Percentiles rank a stretch among this genome's conserved stretches.
Evolutionary conservation across 2,329 filamentous ascomycete genomes (phyloP).

Genomic region (Emydomyces testavorans): DNA sequence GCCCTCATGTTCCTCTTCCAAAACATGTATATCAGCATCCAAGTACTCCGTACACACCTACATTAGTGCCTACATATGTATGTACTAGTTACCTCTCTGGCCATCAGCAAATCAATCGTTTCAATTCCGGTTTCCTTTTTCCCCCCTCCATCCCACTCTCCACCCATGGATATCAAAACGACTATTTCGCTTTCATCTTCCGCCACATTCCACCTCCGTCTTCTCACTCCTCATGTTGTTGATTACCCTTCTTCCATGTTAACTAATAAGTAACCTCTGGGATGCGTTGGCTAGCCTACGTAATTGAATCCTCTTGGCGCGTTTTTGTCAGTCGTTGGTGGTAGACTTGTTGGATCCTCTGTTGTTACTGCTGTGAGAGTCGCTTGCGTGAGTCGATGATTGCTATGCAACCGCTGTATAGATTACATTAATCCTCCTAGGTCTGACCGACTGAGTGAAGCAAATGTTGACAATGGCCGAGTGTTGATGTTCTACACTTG

Average conservation of each 20-base stretch:
- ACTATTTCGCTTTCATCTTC: not conserved
- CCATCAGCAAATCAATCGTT: not conserved
- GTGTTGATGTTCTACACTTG: not conserved
- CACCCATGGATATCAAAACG: not conserved
- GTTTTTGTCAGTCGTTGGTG: not conserved
- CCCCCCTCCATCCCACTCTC: not conserved
- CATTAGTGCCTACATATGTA: too few species aligned
- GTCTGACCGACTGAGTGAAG: not conserved
- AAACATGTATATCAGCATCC: not conserved
- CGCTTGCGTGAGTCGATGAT: not conserved
- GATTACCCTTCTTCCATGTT: not conserved
- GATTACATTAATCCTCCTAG: too few species aligned
- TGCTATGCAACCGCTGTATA: not conserved
- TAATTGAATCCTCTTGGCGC: conserved; percentile 6
- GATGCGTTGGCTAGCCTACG: conserved; percentile 4
- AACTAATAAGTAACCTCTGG: not conserved
- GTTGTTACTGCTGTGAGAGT: too few species aligned
- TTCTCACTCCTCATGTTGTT: conserved; percentile 11
- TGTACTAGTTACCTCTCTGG: too few species aligned
- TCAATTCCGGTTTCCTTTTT: not conserved
- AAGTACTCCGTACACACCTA: too few species aligned
- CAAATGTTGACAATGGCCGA: conserved; percentile 4
- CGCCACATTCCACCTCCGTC: conserved; percentile 4
- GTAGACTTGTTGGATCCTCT: not conserved
- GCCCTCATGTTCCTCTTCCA: not conserved